Conservation (phyloP, 805 yeast species). For the Pichia sporocuriosa region DNA sequence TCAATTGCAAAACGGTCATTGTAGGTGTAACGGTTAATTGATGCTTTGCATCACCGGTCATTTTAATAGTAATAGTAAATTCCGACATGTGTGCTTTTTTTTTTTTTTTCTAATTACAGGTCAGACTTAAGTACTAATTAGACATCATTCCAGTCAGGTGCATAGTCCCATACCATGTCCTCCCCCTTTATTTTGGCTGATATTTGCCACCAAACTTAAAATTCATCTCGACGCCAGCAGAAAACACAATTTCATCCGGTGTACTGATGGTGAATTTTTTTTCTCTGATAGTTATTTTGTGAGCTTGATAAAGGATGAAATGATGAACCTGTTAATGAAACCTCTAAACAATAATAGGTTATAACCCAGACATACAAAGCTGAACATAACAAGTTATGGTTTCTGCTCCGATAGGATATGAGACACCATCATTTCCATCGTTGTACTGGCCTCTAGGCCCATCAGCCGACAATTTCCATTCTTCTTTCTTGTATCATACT, state of each 20-base stretch:
- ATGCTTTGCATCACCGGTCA: conserved; percentile 75
- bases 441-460: conserved; percentile 59
- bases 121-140: not conserved
- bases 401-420: conserved; percentile 72
- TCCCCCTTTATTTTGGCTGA: too few relatives aligned
- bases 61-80: conserved; percentile 17
- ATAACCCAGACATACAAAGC: too few relatives aligned
- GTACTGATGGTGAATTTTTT: not conserved
- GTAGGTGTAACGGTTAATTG: conserved; percentile 49
- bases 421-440: conserved; percentile 74
- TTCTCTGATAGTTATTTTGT: too few relatives aligned
- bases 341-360: too few relatives aligned
- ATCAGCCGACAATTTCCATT: conserved; percentile 28
- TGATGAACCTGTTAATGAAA: too few relatives aligned
- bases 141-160: too few relatives aligned
- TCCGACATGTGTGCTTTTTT: conserved; percentile 13
- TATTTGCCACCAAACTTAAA: too few relatives aligned
- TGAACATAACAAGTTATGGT: conserved; percentile 12
- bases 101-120: not conserved
- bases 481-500: conserved; percentile 59
- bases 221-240: too few relatives aligned
- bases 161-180: too few relatives aligned
- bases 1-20: conserved; percentile 60
- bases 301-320: too few relatives aligned
- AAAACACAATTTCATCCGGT: too few relatives aligned